A percentile compares a stretch with the other conserved stretches of the same genome.
phyloP scores from a whole-genome alignment of 2,329 filamentous ascomycete genomes.

The Nothophaeocryptopus gaeumannii region DNA sequence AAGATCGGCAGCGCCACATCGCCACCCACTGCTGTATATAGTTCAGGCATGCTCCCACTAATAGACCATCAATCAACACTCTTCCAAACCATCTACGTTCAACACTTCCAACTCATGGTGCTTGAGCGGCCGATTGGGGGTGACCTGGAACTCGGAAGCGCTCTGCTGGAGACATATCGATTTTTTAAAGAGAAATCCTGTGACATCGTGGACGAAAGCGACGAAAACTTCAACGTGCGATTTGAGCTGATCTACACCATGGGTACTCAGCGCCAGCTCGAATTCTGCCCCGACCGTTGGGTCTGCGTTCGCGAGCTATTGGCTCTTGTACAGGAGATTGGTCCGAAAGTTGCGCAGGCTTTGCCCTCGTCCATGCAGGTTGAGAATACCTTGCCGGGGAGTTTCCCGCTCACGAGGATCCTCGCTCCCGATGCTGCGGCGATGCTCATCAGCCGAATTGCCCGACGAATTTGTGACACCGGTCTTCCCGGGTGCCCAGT shows the following conservation, averaged over 20 bases:
- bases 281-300: constrained; percentile 43
- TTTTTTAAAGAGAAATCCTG: constrained; percentile 52
- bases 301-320: constrained; percentile 38
- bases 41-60: no score
- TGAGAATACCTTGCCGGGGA: constrained; percentile 4
- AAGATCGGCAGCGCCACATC: no score
- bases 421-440: constrained; percentile 43
- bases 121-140: no score
- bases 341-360: constrained; percentile 2
- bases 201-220: constrained; percentile 64
- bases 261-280: constrained; percentile 40
- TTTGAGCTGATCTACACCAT: constrained; percentile 48
- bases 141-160: no score
- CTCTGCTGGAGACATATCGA: no score
- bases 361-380: constrained; percentile 22
- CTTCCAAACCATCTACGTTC: no score
- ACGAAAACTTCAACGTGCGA: constrained; percentile 42
- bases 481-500: constrained; percentile 23
- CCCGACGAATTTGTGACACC: constrained; percentile 34
- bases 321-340: constrained; percentile 25
- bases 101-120: no score
- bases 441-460: constrained; percentile 42
- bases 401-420: constrained; percentile 58
- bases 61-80: no score
- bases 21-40: no score